Evolutionary conservation across 2,329 filamentous ascomycete genomes (phyloP).

Genomic region (Calcarisporium arbuscula): DNA sequence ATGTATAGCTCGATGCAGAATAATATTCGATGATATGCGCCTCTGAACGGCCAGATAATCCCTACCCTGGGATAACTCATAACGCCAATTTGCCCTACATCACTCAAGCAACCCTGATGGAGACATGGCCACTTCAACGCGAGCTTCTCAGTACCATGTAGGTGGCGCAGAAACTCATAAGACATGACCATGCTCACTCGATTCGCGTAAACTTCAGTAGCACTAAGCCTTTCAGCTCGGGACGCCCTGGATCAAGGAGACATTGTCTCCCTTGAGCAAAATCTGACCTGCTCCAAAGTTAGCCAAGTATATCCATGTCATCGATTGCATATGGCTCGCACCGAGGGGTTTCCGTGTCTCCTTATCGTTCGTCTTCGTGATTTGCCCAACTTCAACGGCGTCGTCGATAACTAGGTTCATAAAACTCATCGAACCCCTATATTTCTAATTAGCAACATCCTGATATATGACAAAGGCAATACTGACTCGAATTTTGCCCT

Average conservation of each 20-base stretch:
- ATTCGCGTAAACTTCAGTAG: too few species aligned
- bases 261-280: slow-evolving; percentile 81
- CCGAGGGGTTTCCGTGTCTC: slow-evolving; percentile 75
- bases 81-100: too few species aligned
- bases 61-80: too few species aligned
- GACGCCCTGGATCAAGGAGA: slow-evolving; percentile 67
- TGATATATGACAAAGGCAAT: not conserved
- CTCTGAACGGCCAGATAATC: too few species aligned
- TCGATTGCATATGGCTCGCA: slow-evolving; percentile 42
- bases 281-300: slow-evolving; percentile 63
- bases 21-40: too few species aligned
- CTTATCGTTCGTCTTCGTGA: slow-evolving; percentile 69
- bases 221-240: slow-evolving; percentile 18
- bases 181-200: too few species aligned
- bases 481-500: slow-evolving; percentile 88
- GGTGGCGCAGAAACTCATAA: too few species aligned
- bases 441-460: not conserved
- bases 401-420: slow-evolving; percentile 98
- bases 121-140: too few species aligned
- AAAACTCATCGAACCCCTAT: slow-evolving; percentile 96
- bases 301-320: slow-evolving; percentile 12
- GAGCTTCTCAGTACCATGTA: too few species aligned
- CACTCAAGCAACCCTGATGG: too few species aligned
- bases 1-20: too few species aligned
- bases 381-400: slow-evolving; percentile 82